Conservation (phyloP, 2,329 filamentous ascomycete genomes). For the Arthrobotrys musiformis region DNA sequence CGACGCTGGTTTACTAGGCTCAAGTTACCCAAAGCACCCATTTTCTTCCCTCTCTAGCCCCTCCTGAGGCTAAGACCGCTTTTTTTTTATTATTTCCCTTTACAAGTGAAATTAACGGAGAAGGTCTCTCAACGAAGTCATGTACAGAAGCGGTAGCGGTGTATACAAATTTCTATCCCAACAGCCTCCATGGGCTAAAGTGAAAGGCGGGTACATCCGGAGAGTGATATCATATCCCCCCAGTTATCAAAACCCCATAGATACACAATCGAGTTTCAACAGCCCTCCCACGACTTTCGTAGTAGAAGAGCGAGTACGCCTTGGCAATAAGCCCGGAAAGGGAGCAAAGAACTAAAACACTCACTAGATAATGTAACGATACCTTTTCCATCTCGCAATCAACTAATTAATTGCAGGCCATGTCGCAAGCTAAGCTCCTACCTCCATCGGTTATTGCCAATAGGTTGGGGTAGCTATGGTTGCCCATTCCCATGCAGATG, state of each 20-base stretch:
- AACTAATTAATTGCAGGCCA: neutral
- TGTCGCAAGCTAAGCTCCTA: neutral
- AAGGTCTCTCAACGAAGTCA: neutral
- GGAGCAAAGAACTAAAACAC: neutral
- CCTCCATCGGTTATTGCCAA: neutral
- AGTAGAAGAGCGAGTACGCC: neutral
- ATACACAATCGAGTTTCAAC: no score
- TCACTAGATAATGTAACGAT: neutral
- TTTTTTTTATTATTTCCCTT: neutral
- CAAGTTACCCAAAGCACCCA: neutral
- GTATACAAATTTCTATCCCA: conserved; percentile 5
- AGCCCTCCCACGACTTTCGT: no score
- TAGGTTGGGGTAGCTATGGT: neutral
- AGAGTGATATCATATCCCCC: neutral
- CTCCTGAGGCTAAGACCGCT: neutral
- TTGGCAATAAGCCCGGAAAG: neutral
- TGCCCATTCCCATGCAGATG: neutral
- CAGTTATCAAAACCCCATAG: neutral
- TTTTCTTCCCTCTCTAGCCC: neutral
- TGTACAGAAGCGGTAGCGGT: conserved; percentile 1
- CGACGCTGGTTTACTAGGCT: neutral
- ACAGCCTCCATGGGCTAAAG: neutral
- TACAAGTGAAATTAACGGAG: neutral
- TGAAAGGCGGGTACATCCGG: conserved; percentile 6
- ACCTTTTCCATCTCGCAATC: neutral